Percentiles rank a stretch among this genome's conserved stretches.
Conservation (phyloP, 192 early-diverging fungal genomes). For the Backusella parvicylindrica region DNA sequence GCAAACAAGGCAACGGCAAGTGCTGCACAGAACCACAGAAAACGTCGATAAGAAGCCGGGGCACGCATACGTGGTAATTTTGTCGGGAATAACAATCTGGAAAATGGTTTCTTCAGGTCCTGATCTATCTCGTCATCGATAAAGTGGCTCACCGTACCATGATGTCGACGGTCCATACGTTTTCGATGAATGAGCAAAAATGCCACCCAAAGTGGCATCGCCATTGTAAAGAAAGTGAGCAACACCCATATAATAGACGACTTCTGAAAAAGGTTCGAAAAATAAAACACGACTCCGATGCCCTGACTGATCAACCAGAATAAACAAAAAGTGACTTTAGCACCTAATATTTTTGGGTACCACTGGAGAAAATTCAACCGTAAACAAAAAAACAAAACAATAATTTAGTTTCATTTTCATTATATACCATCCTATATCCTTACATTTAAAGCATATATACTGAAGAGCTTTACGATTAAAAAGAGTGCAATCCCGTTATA, state of each 20-base stretch:
- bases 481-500: constrained; percentile 72
- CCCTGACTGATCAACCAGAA: constrained; percentile 64
- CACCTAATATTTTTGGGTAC: constrained; percentile 70
- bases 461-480: constrained; percentile 76
- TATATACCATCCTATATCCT: background rate
- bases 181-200: constrained; percentile 52
- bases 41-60: constrained; percentile 68
- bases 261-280: constrained; percentile 48
- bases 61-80: constrained; percentile 60
- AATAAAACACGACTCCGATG: constrained; percentile 56
- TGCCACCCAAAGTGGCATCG: constrained; percentile 64
- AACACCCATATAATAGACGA: constrained; percentile 65
- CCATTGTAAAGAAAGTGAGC: constrained; percentile 69
- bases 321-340: constrained; percentile 56
- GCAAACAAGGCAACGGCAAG: constrained; percentile 66
- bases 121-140: background rate
- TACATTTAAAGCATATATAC: constrained; percentile 67
- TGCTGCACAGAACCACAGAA: constrained; percentile 73
- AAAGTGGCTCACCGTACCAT: background rate
- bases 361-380: constrained; percentile 31
- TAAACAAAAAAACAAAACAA: background rate
- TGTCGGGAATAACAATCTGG: constrained; percentile 37
- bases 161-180: constrained; percentile 34
- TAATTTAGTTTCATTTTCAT: background rate
- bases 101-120: constrained; percentile 1